Base-by-base conservation (phyloP, 257 asterid species). In the Plantago major region DNA sequence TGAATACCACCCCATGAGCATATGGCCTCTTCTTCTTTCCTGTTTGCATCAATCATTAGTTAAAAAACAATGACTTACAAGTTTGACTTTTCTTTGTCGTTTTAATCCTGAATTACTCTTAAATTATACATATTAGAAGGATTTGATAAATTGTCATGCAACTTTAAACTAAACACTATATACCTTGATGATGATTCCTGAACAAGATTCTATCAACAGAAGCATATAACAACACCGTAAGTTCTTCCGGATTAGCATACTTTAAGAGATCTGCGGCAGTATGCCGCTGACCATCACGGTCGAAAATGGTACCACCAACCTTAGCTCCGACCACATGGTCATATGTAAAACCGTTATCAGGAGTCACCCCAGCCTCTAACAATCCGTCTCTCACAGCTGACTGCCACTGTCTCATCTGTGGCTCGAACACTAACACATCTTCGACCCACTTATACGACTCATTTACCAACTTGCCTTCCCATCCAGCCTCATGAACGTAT, bases 191-290 rank as follows among this genome's bases (percentile, higher is more conserved):
- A 33, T 33, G 40, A 33, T 12, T 56, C 42, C 62, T 68, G 65
- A 85, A 85, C 67, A 79, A 52, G 60, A 88, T 81, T 48, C 62
- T 78, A 13, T 76, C 88, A 38, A 85, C 96, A 18, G 89, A 16
- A 44, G 96, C 96, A 67, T 80, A 84, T 72, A 88, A 44, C 28
- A 88, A 38, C 11, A 88, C 77, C 1, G 79, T 76, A 4, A 85
- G 76, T 19, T 89, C 78, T 55, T n/a, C 15, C 0, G 92, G 89
- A 16, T 85, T 71, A 9, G 95, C 95, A 58, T 72, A 83, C 54
- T 67, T 79, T 51, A 88, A 78, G 14, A 88, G 84, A 62, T 88
- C 89, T 42, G 96, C 96, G 13, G 96, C 95, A 40, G 95, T 81
- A 62, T 88, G 96, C 5, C 95, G 77, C 18, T 51, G 59, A 2